These are phyloP conservation scores for Helenozyma rhizophorensis DNA, from an alignment of 805 yeast species.

Conservation along the genomic window DNA sequence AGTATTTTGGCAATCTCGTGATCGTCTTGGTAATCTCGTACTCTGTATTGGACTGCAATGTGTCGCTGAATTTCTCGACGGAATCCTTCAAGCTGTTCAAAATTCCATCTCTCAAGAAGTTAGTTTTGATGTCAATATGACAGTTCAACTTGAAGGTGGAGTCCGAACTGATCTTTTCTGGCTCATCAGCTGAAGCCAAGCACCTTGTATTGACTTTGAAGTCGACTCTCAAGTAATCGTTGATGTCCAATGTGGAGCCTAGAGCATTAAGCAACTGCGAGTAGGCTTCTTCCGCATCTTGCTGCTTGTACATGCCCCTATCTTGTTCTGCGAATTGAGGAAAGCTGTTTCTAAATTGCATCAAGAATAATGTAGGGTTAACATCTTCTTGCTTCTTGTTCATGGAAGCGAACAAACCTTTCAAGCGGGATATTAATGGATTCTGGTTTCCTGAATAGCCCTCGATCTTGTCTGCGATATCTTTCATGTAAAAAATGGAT, in stretches of 20 bases:
- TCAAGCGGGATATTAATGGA: conserved; percentile 31
- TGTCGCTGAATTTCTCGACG: conserved; percentile 72
- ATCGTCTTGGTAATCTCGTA: conserved; percentile 61
- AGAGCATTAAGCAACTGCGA: conserved; percentile 66
- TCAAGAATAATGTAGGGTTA: conserved; percentile 65
- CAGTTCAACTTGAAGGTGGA: conserved; percentile 78
- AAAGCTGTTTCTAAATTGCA: conserved; percentile 57
- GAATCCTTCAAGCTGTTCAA: conserved; percentile 68
- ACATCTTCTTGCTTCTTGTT: conserved; percentile 42
- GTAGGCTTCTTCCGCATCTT: conserved; percentile 96
- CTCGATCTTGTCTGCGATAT: conserved; percentile 28
- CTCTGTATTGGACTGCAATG: conserved; percentile 64
- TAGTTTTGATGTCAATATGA: conserved; percentile 81
- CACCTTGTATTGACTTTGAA: conserved; percentile 65
- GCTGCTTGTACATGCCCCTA: conserved; percentile 80
- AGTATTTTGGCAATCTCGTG: conserved; percentile 76
- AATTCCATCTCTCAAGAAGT: conserved; percentile 84
- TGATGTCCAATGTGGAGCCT: conserved; percentile 44
- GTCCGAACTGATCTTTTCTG: conserved; percentile 21
- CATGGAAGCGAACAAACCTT: conserved; percentile 44
- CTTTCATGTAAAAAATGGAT: conserved; percentile 45
- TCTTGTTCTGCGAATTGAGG: conserved; percentile 91
- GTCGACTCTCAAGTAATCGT: conserved; percentile 58
- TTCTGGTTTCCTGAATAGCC: conserved; percentile 5
- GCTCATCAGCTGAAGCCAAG: conserved; percentile 40